Base-by-base conservation (phyloP, 2,329 filamentous ascomycete genomes). In the Alternaria novae-zelandiae region DNA sequence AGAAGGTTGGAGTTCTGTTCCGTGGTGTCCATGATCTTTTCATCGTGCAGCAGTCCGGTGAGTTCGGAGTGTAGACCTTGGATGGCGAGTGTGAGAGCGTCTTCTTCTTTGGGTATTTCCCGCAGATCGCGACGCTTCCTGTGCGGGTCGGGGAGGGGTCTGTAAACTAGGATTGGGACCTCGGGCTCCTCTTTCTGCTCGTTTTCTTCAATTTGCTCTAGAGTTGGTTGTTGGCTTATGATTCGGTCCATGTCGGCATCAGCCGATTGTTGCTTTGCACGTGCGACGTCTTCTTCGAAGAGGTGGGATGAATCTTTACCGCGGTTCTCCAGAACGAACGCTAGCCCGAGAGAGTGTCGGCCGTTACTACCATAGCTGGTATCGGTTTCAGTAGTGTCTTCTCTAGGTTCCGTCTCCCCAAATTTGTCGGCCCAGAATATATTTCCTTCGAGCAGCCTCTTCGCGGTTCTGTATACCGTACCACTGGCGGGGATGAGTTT, bases 391-490 rank as follows among this genome's bases (percentile, higher is more conserved):
- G 13, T 30, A 23, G 26, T 21, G n/a, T 45, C 54, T 9, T 28
- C 45, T 12, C 25, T 25, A n/a, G 20, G 15, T 12, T 59, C 26
- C 4, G 11, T 47, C 11, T 60, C 32, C 9, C 57, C 50, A 12
- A 9, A 30, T 2, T 67, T 59, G 23, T 72, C 57, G 5, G 63
- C 67, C 64, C 70, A 78, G 59, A 66, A 78, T 2, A 75, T 63
- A 7, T 70, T 69, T 6, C 80, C 80, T 30, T 80, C 74, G 60
- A 81, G 80, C 3, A 81, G 70, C 5, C 78, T 69, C 56, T 77
- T 72, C 4, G 79, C 78, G 32, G 80, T 82, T 26, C 79, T 69
- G 51, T 76, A 79, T 2, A 81, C 79, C 4, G 73, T 75, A 3
- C 72, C 77, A 47, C 70, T 76, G 4, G 68, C 23, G 11, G 73